Base-by-base conservation (phyloP, 768 basidiomycete genomes). In the Auricularia cornea region DNA sequence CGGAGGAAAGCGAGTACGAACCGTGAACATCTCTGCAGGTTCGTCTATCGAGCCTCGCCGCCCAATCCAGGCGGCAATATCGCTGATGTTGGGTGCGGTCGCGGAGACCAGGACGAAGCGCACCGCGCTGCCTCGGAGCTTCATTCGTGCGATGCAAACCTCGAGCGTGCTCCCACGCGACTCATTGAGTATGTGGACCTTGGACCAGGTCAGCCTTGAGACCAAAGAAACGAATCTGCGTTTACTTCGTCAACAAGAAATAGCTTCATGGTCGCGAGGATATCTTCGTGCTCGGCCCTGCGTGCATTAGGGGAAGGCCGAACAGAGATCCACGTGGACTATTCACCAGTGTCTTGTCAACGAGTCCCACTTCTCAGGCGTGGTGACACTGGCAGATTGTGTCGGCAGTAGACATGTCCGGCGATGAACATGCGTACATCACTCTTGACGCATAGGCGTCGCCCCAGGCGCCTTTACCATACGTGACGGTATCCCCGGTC, bases 131-230 rank as follows among this genome's bases (percentile, higher is more conserved):
- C 86, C 88, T 11, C 86, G 82, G 3, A 84, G 75, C 74, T 90
- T 95, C 92, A 98, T 96, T 29, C 97, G 85, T 3, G 92, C 90
- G 54, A 95, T 80, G n/a, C 98, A 84, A 20, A 96, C 96, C 76
- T 99, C 97, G 2, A 99, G 80, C 1, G 90, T 93, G 62, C 94
- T 90, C 23, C 97, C 97, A 35, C 97, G 84, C 28, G 80, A 79
- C 74, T 98, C 97, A 60, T 92, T 90, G 23, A 99, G 80, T 62
- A 96, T 86, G 70, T 99, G 96, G 2, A 98, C 91, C 90, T 38
- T 98, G 65, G 14, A 23, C 14, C 59, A 26, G 44, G n/a, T n/a
- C n/a, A n/a, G n/a, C n/a, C n/a, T n/a, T 31, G 11, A 38, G 38
- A 48, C 62, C 23, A 56, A 61, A 20, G 51, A 26, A 8, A 30